Base-by-base conservation (phyloP, 306 rosid genomes). In the Glycine tomentella region DNA sequence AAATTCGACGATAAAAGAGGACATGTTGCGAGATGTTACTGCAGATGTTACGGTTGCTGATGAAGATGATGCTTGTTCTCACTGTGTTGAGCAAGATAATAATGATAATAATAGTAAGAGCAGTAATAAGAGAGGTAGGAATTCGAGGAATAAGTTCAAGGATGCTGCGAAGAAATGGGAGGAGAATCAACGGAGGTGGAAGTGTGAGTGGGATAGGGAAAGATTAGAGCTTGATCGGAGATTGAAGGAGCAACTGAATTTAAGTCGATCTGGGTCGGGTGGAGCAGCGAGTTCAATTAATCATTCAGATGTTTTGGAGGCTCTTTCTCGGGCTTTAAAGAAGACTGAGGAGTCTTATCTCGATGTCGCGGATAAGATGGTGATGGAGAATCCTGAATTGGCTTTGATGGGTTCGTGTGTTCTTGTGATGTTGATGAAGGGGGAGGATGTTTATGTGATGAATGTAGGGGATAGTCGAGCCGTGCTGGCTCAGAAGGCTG, bases 331-430 rank as follows among this genome's bases (percentile, higher is more conserved):
- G 53, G 99, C 97, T 81, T 73, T 96, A 79, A 89, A 84, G 81
- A 96, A 90, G 84, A 93, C 99, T 3, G 99, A 96, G 84, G 99
- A 92, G 84, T 57, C 98, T 13, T 96, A 86, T 73, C 88, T 96
- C 75, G 98, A 93, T 61, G 75, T 89, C 5, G 97, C 98, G 0
- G 98, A 96, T 80, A 88, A 85, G 87, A 93, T 93, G 96, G 82
- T 92, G 1, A 82, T 59, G 86, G 94, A 90, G 77, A 96, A 93
- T 90, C 99, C 99, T 1, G 99, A 93, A 51, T 76, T 96, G 40
- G 99, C 99, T 66, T 83, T 96, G 75, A 96, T 96, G 99, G 99
- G 99, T 67, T 96, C 99, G 2, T 96, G 99, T 87, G 98, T 93
- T 38, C 97, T 96, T n/a, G 99, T 90, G 6, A 96, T 92, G 97